A percentile compares a stretch with the other conserved stretches of the same genome.
Conservation (phyloP, 108 stramenopile genomes). For the Heterococcus sp. region DNA sequence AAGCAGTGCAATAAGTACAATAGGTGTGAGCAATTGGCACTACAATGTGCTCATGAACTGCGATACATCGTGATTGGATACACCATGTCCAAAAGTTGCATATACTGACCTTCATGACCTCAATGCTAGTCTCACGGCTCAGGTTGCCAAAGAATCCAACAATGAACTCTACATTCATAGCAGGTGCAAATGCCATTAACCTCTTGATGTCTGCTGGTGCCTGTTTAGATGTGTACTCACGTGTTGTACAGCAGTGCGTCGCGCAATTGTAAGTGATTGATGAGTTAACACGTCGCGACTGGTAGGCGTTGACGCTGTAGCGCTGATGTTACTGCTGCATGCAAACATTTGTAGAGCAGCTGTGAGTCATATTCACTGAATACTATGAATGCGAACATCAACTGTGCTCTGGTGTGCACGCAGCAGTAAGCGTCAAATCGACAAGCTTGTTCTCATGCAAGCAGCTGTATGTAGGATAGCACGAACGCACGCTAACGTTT, state of each 20-base stretch:
- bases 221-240: conserved; percentile 28
- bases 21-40: neutral
- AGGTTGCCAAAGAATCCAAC: conserved; percentile 93
- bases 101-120: conserved; percentile 38
- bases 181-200: conserved; percentile 80
- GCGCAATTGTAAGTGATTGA: neutral
- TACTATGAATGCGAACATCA: too few relatives aligned
- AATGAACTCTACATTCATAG: conserved; percentile 92
- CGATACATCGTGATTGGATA: neutral
- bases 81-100: neutral
- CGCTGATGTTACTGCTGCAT: too few relatives aligned
- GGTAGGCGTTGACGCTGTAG: neutral
- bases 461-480: too few relatives aligned
- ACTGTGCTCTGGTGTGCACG: too few relatives aligned
- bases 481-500: too few relatives aligned
- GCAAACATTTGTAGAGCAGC: too few relatives aligned
- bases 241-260: neutral
- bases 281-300: neutral
- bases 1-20: neutral
- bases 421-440: too few relatives aligned
- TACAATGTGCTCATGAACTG: too few relatives aligned
- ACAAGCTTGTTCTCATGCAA: too few relatives aligned
- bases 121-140: conserved; percentile 83
- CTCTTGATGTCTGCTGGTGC: conserved; percentile 96
- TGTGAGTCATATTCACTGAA: too few relatives aligned